Evolutionary conservation across 2,329 filamentous ascomycete species (phyloP), one percentile per base, ranked within the genome.

Genomic region (Aurifilum marmelostoma): DNA sequence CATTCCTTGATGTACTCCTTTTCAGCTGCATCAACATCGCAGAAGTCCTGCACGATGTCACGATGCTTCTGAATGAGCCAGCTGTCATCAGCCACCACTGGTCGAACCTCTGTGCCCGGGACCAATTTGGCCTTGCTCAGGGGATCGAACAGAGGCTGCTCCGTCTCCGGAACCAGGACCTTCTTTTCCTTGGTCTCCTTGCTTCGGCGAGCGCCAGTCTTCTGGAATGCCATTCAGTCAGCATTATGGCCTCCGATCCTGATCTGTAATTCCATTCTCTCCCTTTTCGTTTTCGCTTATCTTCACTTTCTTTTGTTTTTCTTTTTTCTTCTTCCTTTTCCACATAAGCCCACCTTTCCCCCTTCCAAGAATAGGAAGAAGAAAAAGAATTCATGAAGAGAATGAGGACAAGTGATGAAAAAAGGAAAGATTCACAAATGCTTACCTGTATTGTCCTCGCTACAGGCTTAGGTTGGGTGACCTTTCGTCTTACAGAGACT

Each of bases 41-140:
- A 84, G 73, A 87, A 88, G 71, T 89, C 87, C 37, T 82, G 80
- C 66, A 89, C 83, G 66, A 83, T 84, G 68, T 89, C 85, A 9
- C 84, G 82, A 69, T 89, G 87, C 76, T 88, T 88, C 71, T 88
- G 85, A 39, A 87, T 80, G 9, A 88, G 79, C 87, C 87, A 89
- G 29, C 79, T 77, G 68, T 83, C 82, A 73, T 88, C 84, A 3
- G 83, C 77, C 3, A 76, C 76, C 4, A 78, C 76, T 27, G 79
- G 79, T 2, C 83, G 83, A 32, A 88, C 78, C 32, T 81, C 78
- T 1, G 83, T 80, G 2, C 85, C 85, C 1, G 85, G 80, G 41
- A 81, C 79, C 29, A 89, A 79, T 9, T 78, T 78, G 11, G 82
- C 81, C 74, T 87, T 88, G 77, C 84, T 88, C 14, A 88, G 80